These are phyloP conservation scores for Aspergillus homomorphus DNA, from an alignment of 495 filamentous ascomycete species.

Conservation along the genomic window DNA sequence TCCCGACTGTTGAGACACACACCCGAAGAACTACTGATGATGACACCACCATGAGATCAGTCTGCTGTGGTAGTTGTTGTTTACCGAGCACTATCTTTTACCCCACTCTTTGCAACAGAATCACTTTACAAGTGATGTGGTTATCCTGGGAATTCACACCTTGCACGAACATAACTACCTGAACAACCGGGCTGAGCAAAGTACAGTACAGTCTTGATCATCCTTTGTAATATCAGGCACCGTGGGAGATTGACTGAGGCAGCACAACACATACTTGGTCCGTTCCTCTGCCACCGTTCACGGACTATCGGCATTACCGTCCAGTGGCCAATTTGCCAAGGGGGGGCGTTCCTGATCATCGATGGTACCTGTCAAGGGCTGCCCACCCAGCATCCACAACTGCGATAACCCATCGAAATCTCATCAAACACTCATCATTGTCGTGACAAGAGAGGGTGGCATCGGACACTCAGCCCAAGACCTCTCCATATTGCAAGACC, in stretches of 20 bases:
- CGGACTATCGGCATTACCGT: background rate
- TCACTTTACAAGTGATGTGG: too few species aligned
- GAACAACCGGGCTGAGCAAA: too few species aligned
- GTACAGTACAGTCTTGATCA: too few species aligned
- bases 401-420: too few species aligned
- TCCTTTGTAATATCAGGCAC: background rate
- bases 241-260: background rate
- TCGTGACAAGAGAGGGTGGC: too few species aligned
- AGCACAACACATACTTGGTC: background rate
- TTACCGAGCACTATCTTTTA: too few species aligned
- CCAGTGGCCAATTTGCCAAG: background rate
- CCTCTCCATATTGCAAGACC: background rate
- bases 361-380: background rate
- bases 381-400: background rate
- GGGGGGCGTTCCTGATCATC: background rate
- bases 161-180: too few species aligned
- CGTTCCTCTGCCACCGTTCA: constrained; percentile 2
- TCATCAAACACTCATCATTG: too few species aligned
- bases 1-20: background rate
- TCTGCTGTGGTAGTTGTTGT: background rate
- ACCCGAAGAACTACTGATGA: background rate
- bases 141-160: too few species aligned
- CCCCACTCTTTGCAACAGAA: background rate
- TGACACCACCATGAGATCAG: constrained; percentile 3
- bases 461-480: too few species aligned